Percentiles rank a stretch among this genome's conserved stretches.
These are phyloP conservation scores for Pisolithus albus DNA, from an alignment of 768 basidiomycete genomes.

Conservation along the genomic window DNA sequence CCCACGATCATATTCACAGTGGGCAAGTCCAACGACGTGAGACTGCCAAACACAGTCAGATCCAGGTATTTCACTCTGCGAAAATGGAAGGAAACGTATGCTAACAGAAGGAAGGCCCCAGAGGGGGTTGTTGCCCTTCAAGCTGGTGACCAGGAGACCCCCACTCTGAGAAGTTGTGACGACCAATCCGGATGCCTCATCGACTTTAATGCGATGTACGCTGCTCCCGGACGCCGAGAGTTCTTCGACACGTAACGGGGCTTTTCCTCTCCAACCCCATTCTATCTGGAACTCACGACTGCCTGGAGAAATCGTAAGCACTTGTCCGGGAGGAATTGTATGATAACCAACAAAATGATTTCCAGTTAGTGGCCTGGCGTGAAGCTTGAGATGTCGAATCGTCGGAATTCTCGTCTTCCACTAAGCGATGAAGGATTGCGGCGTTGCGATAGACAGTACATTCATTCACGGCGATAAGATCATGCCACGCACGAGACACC, in stretches of 20 bases:
- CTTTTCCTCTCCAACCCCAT: conserved; percentile 50
- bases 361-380: conserved; percentile 46
- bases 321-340: not conserved
- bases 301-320: conserved; percentile 31
- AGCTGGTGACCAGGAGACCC: conserved; percentile 53
- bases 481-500: conserved; percentile 41
- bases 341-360: conserved; percentile 46
- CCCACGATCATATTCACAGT: conserved; percentile 68
- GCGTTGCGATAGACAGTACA: conserved; percentile 51
- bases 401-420: conserved; percentile 27
- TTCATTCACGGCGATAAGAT: conserved; percentile 43
- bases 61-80: not conserved
- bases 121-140: conserved; percentile 41
- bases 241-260: conserved; percentile 33
- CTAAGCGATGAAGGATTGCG: conserved; percentile 45
- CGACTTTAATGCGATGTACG: conserved; percentile 74
- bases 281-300: conserved; percentile 37
- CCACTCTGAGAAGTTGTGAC: conserved; percentile 52
- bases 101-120: conserved; percentile 59
- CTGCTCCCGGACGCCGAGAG: conserved; percentile 28
- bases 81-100: not conserved
- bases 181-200: conserved; percentile 52
- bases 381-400: conserved; percentile 24
- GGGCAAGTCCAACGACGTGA: conserved; percentile 37
- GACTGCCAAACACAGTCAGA: conserved; percentile 1